Conservation (phyloP, 2,329 filamentous ascomycete genomes). For the Calonectria montana region DNA sequence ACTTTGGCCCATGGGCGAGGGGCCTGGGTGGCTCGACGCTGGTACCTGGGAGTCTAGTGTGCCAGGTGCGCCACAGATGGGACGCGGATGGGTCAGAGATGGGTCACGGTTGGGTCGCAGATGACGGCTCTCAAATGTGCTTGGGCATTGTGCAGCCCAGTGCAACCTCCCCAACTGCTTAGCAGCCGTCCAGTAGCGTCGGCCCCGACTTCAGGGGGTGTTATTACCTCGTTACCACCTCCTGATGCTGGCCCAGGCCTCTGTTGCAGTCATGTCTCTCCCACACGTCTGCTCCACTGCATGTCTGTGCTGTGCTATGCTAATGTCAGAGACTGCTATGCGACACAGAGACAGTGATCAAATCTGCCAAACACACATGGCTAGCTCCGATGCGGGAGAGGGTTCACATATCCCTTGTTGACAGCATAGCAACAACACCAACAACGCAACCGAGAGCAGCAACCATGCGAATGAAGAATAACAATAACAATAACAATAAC, state of each 20-base stretch:
- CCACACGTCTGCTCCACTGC: slow-evolving; percentile 17
- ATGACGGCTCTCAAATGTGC: slow-evolving; percentile 7
- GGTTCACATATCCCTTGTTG: background rate
- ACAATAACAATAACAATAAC: background rate
- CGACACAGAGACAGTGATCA: slow-evolving; percentile 2
- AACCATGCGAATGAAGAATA: background rate
- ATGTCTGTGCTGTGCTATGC: slow-evolving; percentile 20
- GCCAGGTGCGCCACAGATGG: slow-evolving; percentile 13
- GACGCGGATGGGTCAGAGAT: slow-evolving; percentile 19
- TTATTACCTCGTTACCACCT: slow-evolving; percentile 20
- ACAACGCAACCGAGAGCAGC: background rate
- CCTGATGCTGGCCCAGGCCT: slow-evolving; percentile 8
- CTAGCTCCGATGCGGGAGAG: slow-evolving; percentile 8
- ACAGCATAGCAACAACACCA: background rate
- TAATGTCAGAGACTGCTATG: slow-evolving; percentile 16
- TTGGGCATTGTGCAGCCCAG: slow-evolving; percentile 7
- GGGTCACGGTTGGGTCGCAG: slow-evolving; percentile 10
- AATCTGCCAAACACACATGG: slow-evolving; percentile 8
- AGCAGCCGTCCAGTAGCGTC: slow-evolving; percentile 18
- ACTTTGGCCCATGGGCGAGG: background rate
- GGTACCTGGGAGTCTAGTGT: slow-evolving; percentile 8
- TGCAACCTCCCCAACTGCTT: slow-evolving; percentile 17
- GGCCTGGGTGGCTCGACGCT: background rate
- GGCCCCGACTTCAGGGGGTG: slow-evolving; percentile 11
- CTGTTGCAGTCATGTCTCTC: slow-evolving; percentile 1